Evolutionary conservation across 257 asterid species (phyloP), one percentile per base, ranked within the genome.

Genomic region (Nicotiana paniculata): DNA sequence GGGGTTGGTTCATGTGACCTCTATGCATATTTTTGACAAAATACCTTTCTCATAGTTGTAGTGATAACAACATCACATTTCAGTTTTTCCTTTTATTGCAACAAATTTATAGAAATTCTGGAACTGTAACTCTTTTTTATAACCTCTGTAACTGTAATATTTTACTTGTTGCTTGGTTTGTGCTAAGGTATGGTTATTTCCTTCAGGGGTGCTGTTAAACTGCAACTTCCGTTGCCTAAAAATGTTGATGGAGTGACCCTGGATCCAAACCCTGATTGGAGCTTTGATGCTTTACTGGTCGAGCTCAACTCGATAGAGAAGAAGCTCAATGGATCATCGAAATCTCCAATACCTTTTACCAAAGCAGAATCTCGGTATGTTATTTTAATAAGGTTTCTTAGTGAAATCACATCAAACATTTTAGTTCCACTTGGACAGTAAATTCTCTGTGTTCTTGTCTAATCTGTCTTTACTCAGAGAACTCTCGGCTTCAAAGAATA

Each of bases 191-290:
- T 80, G 77, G 33, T 4, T 30, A 66, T n/a, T 66, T 64, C 76
- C 33, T 77, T 77, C 84, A 94, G 97, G 97, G 89, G 86, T 43
- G 86, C 74, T 67, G 24, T 94, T 46, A 82, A 77, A 46, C 82
- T 94, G 88, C 89, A 86, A 82, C 89, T 86, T 62, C 92, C 86
- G n/a, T 86, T 82, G 74, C 90, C 91, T 0, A 81, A 85, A 68
- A 83, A 65, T n/a, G 87, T 91, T 8, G 86, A 90, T 69, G 95
- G 95, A 62, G 83, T 93, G 28, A 84, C 94, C 0, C 86, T 90
- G 69, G 96, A 91, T 86, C 97, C 98, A 9, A 90, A 90, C 35
- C 97, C 97, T 1, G 96, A 94, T 86, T 94, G 98, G 97, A 94
- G 90, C 81, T 90, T 93, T 17, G 93, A 91, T 74, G 87, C 85